These are phyloP conservation scores for Fusarium azukiicola DNA, from an alignment of 2,329 filamentous ascomycete species.

Conservation along the genomic window DNA sequence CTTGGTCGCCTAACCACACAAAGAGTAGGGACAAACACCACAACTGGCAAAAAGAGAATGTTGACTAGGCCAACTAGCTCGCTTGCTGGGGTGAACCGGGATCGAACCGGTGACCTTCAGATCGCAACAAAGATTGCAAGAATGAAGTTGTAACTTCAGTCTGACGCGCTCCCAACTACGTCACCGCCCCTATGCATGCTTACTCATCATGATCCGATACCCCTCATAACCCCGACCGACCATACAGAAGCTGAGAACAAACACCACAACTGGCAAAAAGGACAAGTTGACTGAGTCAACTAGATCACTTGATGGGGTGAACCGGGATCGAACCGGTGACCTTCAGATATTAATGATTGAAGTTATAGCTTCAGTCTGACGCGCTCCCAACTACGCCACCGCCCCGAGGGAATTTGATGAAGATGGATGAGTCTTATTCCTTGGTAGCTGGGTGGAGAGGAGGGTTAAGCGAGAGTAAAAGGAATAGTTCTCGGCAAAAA, in stretches of 20 bases:
- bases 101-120: constrained; percentile 24
- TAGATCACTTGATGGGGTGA: not conserved
- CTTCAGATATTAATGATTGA: constrained; percentile 14
- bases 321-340: constrained; percentile 21
- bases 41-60: not conserved
- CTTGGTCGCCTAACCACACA: not conserved
- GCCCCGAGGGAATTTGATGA: not conserved
- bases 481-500: not conserved
- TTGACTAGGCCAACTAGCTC: not conserved
- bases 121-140: not conserved
- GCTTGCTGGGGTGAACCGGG: constrained; percentile 6
- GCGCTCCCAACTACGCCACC: constrained; percentile 22
- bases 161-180: constrained; percentile 21
- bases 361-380: constrained; percentile 2
- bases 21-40: not conserved
- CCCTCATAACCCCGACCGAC: not conserved
- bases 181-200: constrained; percentile 11
- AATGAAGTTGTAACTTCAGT: constrained; percentile 3
- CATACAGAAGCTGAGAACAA: not conserved
- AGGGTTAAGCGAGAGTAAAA: not conserved
- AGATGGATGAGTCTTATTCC: not conserved
- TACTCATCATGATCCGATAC: not conserved
- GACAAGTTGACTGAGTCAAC: not conserved
- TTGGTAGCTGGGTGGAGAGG: not conserved
- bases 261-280: not conserved